phyloP scores from a whole-genome alignment of 805 yeast species.

The Myxozyma sirexii region DNA sequence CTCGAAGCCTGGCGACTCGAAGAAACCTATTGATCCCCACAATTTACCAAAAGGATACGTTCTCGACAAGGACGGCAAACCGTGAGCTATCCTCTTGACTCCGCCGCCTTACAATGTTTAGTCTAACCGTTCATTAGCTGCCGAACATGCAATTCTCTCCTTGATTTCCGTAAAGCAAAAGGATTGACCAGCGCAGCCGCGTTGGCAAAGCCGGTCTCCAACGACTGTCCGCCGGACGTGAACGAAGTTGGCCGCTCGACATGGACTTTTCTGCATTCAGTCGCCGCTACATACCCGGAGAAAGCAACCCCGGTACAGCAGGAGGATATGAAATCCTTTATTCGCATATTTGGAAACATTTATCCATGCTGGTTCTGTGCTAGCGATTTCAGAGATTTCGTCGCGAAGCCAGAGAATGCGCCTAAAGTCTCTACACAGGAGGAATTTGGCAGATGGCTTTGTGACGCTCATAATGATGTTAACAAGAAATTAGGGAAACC shows the following conservation, averaged over 20 bases:
- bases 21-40: slow-evolving; percentile 4
- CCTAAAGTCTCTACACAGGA: slow-evolving; percentile 58
- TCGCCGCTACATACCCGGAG: slow-evolving; percentile 87
- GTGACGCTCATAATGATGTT: slow-evolving; percentile 95
- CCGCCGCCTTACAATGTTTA: not conserved
- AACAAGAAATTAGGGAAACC: slow-evolving; percentile 85
- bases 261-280: slow-evolving; percentile 89
- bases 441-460: slow-evolving; percentile 85
- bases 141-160: slow-evolving; percentile 80
- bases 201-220: slow-evolving; percentile 36
- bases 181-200: slow-evolving; percentile 37
- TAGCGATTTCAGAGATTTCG: slow-evolving; percentile 70
- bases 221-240: slow-evolving; percentile 84
- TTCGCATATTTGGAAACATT: slow-evolving; percentile 69
- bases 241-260: slow-evolving; percentile 77
- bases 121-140: slow-evolving; percentile 53
- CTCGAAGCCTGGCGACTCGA: slow-evolving; percentile 17
- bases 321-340: slow-evolving; percentile 68
- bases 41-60: slow-evolving; percentile 40
- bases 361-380: slow-evolving; percentile 97
- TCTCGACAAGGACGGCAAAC: slow-evolving; percentile 88
- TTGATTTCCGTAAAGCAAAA: slow-evolving; percentile 74
- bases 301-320: slow-evolving; percentile 65
- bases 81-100: slow-evolving; percentile 54
- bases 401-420: slow-evolving; percentile 50